Conservation (phyloP, 768 basidiomycete species). For the Sporobolomyces phaffii region DNA sequence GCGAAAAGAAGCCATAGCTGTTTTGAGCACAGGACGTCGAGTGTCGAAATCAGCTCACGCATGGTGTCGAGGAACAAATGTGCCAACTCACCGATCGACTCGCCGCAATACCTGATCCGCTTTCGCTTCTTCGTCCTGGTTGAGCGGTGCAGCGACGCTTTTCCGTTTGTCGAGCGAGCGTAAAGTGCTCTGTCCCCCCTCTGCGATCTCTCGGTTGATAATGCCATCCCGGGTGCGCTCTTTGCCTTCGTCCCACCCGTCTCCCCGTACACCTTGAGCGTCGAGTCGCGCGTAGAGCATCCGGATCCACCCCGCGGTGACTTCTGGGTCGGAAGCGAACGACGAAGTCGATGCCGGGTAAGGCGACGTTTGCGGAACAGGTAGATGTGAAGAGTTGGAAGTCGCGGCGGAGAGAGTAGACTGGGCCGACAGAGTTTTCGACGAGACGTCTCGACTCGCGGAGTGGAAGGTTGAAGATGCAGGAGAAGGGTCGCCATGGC, state of each 20-base stretch:
- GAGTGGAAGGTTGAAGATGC: background rate
- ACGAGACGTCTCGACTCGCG: background rate
- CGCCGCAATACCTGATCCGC: conserved; percentile 67
- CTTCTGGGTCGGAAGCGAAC: conserved; percentile 20
- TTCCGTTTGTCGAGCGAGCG: conserved; percentile 29
- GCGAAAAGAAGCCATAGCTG: conserved; percentile 87
- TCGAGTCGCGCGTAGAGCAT: conserved; percentile 88
- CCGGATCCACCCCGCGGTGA: conserved; percentile 63
- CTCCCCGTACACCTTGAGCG: conserved; percentile 79
- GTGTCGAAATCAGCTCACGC: too few species aligned
- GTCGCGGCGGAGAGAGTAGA: conserved; percentile 20
- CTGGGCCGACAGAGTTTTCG: conserved; percentile 17
- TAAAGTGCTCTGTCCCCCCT: conserved; percentile 48
- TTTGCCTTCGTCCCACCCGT: conserved; percentile 87
- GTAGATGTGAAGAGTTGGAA: conserved; percentile 32
- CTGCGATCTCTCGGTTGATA: conserved; percentile 39
- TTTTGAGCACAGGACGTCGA: too few species aligned
- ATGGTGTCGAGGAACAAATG: background rate
- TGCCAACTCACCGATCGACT: conserved; percentile 55
- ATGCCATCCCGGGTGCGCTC: conserved; percentile 73
- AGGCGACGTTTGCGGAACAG: background rate
- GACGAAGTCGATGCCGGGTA: conserved; percentile 16
- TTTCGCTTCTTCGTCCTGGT: conserved; percentile 60
- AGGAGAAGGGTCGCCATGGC: background rate
- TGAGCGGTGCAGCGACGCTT: conserved; percentile 50